phyloP scores from a whole-genome alignment of 208 protist species.

The Wallacemonas sp. region DNA sequence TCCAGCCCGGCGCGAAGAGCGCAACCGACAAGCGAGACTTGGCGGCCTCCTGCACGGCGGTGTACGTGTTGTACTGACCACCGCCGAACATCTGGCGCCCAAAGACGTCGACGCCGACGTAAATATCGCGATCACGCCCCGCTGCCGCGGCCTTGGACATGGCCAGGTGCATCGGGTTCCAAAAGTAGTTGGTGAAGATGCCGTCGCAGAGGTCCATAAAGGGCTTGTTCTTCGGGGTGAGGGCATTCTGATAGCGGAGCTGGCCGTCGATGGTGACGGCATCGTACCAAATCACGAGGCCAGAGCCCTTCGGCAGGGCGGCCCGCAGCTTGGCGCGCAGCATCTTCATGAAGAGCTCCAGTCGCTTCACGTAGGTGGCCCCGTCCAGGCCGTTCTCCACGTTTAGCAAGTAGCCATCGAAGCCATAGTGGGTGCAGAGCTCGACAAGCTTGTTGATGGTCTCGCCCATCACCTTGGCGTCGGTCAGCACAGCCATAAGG shows the following conservation, averaged over 20 bases:
- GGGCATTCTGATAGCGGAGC: constrained; percentile 78
- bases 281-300: constrained; percentile 92
- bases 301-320: background rate
- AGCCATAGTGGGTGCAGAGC: constrained; percentile 70
- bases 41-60: constrained; percentile 39
- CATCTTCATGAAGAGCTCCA: constrained; percentile 57
- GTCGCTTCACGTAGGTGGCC: constrained; percentile 36
- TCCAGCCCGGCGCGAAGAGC: constrained; percentile 93
- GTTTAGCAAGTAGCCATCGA: constrained; percentile 94
- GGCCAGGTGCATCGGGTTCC: constrained; percentile 54
- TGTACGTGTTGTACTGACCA: constrained; percentile 67
- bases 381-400: constrained; percentile 66
- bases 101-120: constrained; percentile 87
- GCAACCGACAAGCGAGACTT: constrained; percentile 55
- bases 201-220: constrained; percentile 87
- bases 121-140: constrained; percentile 52
- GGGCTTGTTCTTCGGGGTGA: constrained; percentile 71
- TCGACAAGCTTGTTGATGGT: constrained; percentile 57
- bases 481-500: constrained; percentile 33
- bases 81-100: constrained; percentile 76
- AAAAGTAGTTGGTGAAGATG: constrained; percentile 92
- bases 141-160: constrained; percentile 34
- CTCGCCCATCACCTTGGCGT: constrained; percentile 38
- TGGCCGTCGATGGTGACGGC: constrained; percentile 62
- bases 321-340: constrained; percentile 45